Base-by-base conservation (phyloP, 2,329 filamentous ascomycete species). In the Diaporthe aspalathi region DNA sequence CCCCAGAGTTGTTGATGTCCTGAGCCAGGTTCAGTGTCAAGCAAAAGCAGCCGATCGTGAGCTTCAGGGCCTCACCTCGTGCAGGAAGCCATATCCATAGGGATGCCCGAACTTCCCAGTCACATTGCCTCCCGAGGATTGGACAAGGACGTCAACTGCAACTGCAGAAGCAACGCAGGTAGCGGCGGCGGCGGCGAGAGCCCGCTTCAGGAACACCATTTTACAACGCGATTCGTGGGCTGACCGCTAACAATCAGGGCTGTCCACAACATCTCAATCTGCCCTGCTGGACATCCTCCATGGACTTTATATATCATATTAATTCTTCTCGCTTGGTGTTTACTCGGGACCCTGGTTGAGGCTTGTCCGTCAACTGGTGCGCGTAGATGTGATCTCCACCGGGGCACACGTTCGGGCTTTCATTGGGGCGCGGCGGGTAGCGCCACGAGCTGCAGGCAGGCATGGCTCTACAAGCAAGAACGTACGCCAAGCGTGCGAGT, bases 1-100 rank as follows among this genome's bases (percentile, higher is more conserved):
- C 91, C 1, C 91, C 91, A 1, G 89, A 91, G 78, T 92, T 89
- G 79, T 90, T 90, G 78, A 91, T 91, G 67, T 90, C 88, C 87
- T 89, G 54, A 27, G 54, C 43, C 54, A 27, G 63, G 16, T 45
- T 24, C 16, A 67, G 20, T 17, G 45, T 32, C 17, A 29, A 57
- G 8, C 27, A 22, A 32, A 32, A 22, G 49, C 43, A 62, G 9
- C 22, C 29, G 29, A n/a, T 17, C 47, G 40, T 40, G 22, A 57
- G 50, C 43, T 17, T 11, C 24, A 20, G 38, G 40, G 35, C 24
- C 70, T 54, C 73, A 81, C 80, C 76, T 83, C 82, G 66, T 80
- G 80, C 78, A 84, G 82, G 14, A 84, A 76, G 0, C 82, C 82
- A 29, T 65, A 65, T 14, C 60, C 60, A 76, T 83, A 83, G 68